phyloP scores from a whole-genome alignment of 2,329 filamentous ascomycete genomes.

The Paraconiothyrium sp. region DNA sequence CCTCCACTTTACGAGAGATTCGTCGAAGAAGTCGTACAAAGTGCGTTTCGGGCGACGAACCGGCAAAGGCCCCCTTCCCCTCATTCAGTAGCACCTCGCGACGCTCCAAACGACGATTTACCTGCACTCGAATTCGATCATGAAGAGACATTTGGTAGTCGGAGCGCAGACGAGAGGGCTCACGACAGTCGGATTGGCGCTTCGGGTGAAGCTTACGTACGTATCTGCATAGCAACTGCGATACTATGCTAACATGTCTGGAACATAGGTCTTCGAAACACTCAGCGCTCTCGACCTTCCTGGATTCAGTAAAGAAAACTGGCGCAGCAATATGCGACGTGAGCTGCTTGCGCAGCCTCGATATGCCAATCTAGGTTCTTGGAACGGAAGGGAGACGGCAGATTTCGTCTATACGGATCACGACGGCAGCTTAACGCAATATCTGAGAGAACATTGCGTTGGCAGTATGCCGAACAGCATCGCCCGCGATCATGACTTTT shows the following conservation, averaged over 20 bases:
- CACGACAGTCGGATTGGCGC: conserved; percentile 22
- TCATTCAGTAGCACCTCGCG: not conserved
- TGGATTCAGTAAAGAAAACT: conserved; percentile 54
- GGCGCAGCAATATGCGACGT: conserved; percentile 60
- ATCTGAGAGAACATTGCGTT: conserved; percentile 32
- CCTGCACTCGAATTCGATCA: conserved; percentile 12
- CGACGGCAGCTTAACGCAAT: conserved; percentile 45
- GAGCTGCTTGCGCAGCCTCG: conserved; percentile 52
- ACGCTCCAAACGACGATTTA: not conserved
- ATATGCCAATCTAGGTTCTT: conserved; percentile 54
- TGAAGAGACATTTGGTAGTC: conserved; percentile 20
- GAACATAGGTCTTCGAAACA: conserved; percentile 55
- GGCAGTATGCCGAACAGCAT: conserved; percentile 42
- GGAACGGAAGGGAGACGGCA: conserved; percentile 56
- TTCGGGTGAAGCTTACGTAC: conserved; percentile 14
- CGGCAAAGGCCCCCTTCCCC: not conserved
- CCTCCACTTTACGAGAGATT: conserved; percentile 16
- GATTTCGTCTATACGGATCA: conserved; percentile 59
- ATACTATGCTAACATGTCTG: conserved; percentile 19
- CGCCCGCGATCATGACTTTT: conserved; percentile 38
- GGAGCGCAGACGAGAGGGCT: conserved; percentile 14
- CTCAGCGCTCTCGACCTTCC: conserved; percentile 47
- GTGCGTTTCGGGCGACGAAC: conserved; percentile 15
- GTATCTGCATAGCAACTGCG: not conserved
- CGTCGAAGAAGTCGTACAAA: conserved; percentile 24